Evolutionary conservation across 2,329 filamentous ascomycete genomes (phyloP).

Genomic region (Fusarium sp.): DNA sequence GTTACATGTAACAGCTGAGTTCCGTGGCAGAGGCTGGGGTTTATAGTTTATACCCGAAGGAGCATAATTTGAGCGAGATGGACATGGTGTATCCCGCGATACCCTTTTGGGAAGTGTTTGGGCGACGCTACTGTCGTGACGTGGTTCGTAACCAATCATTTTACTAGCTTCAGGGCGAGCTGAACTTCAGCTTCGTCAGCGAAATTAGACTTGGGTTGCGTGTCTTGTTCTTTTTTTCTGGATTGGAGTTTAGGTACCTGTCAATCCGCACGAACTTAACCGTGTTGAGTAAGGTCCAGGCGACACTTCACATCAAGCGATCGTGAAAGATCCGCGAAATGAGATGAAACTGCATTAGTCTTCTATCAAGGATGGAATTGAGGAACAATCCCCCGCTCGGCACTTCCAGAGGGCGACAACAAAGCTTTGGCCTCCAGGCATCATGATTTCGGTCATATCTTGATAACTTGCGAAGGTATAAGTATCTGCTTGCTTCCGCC

Average conservation of each 20-base stretch:
- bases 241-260: neutral
- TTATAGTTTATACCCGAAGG: slow-evolving; percentile 30
- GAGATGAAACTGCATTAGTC: neutral
- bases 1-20: neutral
- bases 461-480: neutral
- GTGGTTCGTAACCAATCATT: neutral
- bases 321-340: neutral
- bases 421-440: neutral
- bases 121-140: slow-evolving; percentile 39
- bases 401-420: neutral
- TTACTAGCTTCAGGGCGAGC: neutral
- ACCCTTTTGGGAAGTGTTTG: slow-evolving; percentile 36
- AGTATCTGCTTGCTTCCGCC: neutral
- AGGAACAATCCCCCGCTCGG: neutral
- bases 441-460: neutral
- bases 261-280: slow-evolving; percentile 35
- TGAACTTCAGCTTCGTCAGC: slow-evolving; percentile 3
- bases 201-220: neutral
- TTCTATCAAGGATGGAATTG: neutral
- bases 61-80: slow-evolving; percentile 39
- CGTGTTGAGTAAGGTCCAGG: neutral
- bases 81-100: slow-evolving; percentile 3
- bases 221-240: neutral
- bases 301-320: neutral
- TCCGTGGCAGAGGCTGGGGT: neutral